A percentile compares a stretch with the other conserved stretches of the same genome.
phyloP scores from a whole-genome alignment of 148 eudicot genomes.

The Chenopodium quinoa region DNA sequence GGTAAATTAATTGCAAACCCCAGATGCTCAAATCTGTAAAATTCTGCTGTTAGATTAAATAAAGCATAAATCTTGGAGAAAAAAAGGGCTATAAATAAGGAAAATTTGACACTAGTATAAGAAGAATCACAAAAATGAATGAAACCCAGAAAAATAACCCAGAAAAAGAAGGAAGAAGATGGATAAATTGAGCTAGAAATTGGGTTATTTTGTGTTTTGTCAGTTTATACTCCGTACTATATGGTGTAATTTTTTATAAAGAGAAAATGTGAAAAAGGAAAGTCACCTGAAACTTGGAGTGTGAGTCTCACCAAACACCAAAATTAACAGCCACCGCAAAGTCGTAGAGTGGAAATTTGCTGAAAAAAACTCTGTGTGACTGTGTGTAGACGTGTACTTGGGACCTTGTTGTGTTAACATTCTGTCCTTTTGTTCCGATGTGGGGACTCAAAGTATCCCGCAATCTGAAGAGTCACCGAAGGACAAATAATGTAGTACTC shows the following conservation, averaged over 20 bases:
- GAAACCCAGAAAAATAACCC: slow-evolving; percentile 14
- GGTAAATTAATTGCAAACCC: slow-evolving; percentile 22
- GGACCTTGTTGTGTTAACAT: background rate
- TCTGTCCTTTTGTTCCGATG: background rate
- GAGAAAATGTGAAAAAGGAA: background rate
- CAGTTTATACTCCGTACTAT: background rate
- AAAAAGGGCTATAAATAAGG: background rate
- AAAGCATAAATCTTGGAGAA: slow-evolving; percentile 5
- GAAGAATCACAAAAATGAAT: background rate
- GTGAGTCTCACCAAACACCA: slow-evolving; percentile 17
- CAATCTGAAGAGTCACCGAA: background rate
- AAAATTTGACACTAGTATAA: background rate
- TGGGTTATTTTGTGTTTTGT: background rate
- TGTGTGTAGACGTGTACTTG: too few species aligned
- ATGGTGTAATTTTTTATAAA: background rate
- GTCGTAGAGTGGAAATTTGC: background rate
- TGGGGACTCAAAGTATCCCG: background rate
- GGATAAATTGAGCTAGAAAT: background rate
- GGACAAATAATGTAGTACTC: too few species aligned
- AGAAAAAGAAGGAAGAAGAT: background rate
- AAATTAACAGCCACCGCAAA: slow-evolving; percentile 12
- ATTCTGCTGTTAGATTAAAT: background rate
- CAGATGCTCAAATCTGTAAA: slow-evolving; percentile 14
- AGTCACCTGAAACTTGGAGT: slow-evolving; percentile 21
- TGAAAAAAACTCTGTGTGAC: too few species aligned